These are phyloP conservation scores for Solanum dulcamara DNA, from an alignment of 257 asterid species.

Conservation along the genomic window DNA sequence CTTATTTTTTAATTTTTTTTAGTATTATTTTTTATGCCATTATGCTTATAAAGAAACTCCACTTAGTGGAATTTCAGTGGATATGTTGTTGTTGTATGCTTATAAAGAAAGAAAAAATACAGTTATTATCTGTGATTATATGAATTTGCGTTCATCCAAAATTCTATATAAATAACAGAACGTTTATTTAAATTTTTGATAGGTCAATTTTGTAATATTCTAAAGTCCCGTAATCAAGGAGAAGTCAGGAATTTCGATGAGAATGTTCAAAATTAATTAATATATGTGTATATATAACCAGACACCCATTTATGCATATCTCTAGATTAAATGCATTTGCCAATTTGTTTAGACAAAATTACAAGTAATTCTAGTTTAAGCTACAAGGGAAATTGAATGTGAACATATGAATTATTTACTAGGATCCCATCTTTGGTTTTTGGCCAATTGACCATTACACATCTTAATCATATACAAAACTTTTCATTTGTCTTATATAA, in stretches of 20 bases:
- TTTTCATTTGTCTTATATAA: background rate
- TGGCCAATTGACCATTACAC: background rate
- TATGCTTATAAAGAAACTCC: background rate
- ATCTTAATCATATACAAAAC: background rate
- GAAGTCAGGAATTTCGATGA: background rate
- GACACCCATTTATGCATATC: background rate
- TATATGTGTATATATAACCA: background rate
- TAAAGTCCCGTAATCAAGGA: background rate
- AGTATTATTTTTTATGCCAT: background rate
- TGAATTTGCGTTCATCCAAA: background rate
- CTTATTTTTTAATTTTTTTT: background rate
- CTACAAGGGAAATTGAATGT: background rate
- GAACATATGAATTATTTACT: background rate
- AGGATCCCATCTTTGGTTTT: background rate
- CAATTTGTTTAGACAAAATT: background rate
- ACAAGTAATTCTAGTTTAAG: background rate
- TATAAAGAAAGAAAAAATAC: background rate
- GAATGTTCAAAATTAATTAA: background rate
- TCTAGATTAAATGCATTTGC: background rate
- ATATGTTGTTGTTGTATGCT: too few relatives aligned
- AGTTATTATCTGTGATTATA: background rate
- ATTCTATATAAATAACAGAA: background rate
- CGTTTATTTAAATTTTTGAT: background rate
- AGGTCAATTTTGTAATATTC: background rate
- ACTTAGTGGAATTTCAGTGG: too few relatives aligned